These are phyloP conservation scores for Elaeis guineensis DNA, from an alignment of 176 grass and related monocot species.

Conservation along the genomic window DNA sequence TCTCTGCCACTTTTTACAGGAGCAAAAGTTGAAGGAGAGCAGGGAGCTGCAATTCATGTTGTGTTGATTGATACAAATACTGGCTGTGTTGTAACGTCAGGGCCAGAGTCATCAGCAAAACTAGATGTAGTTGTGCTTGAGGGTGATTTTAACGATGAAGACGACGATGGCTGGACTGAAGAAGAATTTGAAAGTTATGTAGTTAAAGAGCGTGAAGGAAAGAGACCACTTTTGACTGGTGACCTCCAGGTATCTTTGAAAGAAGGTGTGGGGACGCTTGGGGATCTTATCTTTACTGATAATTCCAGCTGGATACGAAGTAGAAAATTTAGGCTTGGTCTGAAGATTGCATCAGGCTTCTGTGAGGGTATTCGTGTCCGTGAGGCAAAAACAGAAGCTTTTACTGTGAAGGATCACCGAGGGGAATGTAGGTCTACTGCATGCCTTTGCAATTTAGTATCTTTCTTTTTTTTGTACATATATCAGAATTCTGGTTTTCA, in stretches of 20 bases:
- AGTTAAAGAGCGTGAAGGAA: slow-evolving; percentile 84
- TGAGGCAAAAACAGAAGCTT: slow-evolving; percentile 87
- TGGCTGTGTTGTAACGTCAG: slow-evolving; percentile 44
- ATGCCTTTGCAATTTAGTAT: slow-evolving; percentile 16
- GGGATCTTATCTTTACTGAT: slow-evolving; percentile 80
- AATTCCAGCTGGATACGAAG: slow-evolving; percentile 94
- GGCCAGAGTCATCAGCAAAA: slow-evolving; percentile 54
- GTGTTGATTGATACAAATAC: slow-evolving; percentile 60
- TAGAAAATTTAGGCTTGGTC: slow-evolving; percentile 73
- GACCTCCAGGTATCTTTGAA: slow-evolving; percentile 65
- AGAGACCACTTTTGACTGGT: slow-evolving; percentile 79
- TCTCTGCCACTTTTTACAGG: slow-evolving; percentile 83
- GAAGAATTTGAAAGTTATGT: slow-evolving; percentile 64
- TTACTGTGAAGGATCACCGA: slow-evolving; percentile 87
- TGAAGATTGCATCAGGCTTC: slow-evolving; percentile 51
- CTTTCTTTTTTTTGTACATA: not conserved
- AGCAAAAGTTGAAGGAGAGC: slow-evolving; percentile 86
- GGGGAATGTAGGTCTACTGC: slow-evolving; percentile 62
- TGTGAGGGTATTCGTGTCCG: slow-evolving; percentile 62
- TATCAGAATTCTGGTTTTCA: slow-evolving; percentile 24
- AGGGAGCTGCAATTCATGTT: slow-evolving; percentile 81
- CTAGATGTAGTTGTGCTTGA: slow-evolving; percentile 71
- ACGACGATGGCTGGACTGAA: slow-evolving; percentile 75
- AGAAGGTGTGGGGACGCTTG: slow-evolving; percentile 86
- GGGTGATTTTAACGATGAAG: slow-evolving; percentile 86